Evolutionary conservation across 2,329 filamentous ascomycete genomes (phyloP).

Genomic region (Fusarium abutilonis): DNA sequence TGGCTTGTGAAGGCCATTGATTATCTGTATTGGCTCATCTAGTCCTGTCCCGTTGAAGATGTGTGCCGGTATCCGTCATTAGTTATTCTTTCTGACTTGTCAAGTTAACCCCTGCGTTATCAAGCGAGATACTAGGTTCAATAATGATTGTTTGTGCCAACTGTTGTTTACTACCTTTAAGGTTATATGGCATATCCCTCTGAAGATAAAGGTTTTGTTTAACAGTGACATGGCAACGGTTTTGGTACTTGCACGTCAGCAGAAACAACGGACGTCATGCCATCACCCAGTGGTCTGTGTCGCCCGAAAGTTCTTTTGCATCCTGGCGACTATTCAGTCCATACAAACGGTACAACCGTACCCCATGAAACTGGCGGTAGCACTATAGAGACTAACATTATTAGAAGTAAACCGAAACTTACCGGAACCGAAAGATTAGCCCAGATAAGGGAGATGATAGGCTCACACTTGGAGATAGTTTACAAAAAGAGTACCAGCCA

Average conservation of each 20-base stretch:
- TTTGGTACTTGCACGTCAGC: background rate
- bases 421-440: too few relatives aligned
- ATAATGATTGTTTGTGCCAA: background rate
- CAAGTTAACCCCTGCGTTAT: background rate
- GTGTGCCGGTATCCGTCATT: background rate
- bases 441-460: too few relatives aligned
- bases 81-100: background rate
- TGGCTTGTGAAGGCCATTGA: constrained; percentile 18
- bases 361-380: too few relatives aligned
- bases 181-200: too few relatives aligned
- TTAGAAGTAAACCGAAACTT: too few relatives aligned
- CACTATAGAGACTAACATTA: too few relatives aligned
- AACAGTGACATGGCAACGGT: background rate
- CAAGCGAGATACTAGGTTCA: background rate
- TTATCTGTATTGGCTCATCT: background rate
- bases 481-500: too few relatives aligned
- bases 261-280: background rate
- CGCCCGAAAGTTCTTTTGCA: background rate
- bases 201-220: background rate
- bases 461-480: too few relatives aligned
- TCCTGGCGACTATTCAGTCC: background rate
- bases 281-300: too few relatives aligned
- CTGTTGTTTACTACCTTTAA: background rate
- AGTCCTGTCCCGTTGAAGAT: background rate
- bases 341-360: background rate